Percentiles rank a stretch among this genome's conserved stretches.
Conservation (phyloP, 78 protist species). For the Dictyostelium intermedium region DNA sequence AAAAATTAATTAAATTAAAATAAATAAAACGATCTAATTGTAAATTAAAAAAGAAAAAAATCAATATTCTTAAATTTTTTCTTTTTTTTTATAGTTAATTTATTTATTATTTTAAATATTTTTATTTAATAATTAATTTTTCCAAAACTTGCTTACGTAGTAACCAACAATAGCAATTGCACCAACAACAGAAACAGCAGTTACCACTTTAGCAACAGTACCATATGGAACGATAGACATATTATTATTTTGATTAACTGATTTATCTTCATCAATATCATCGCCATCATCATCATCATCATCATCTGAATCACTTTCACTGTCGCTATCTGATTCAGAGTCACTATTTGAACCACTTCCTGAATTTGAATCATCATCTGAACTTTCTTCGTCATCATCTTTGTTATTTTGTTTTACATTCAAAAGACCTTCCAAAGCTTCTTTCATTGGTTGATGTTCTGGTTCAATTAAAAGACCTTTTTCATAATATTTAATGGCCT, state of each 20-base stretch:
- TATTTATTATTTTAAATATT: neutral
- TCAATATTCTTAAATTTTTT: neutral
- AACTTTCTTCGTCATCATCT: neutral
- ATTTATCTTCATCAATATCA: neutral
- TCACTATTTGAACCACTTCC: neutral
- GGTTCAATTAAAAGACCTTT: constrained; percentile 47
- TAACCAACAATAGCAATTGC: neutral
- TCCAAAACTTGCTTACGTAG: neutral
- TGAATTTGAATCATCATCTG: neutral
- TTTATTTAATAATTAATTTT: neutral
- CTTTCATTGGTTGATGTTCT: neutral
- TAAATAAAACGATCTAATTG: too few species aligned
- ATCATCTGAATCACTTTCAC: neutral
- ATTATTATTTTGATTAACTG: too few species aligned
- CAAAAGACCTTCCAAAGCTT: neutral
- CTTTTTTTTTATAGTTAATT: neutral
- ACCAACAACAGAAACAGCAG: neutral
- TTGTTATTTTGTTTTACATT: neutral
- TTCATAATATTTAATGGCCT: constrained; percentile 14
- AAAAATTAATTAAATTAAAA: too few species aligned
- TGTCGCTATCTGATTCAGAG: neutral
- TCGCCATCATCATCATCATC: neutral
- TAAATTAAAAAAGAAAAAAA: neutral
- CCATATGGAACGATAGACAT: neutral
- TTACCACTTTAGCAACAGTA: neutral